Conservation (phyloP, 1,139 yeast species). For the Spathaspora sp. region DNA sequence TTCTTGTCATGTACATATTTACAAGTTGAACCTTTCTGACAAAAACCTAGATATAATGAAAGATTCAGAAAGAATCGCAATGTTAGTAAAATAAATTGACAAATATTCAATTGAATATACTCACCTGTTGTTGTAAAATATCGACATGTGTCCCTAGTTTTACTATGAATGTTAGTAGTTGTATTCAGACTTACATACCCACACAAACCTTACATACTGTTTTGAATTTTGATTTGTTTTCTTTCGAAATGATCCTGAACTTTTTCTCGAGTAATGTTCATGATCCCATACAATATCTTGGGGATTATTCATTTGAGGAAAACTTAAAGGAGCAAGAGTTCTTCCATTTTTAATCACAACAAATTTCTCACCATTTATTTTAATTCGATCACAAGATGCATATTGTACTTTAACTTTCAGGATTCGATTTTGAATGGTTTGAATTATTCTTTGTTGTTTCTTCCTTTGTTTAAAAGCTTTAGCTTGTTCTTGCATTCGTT, state of each 20-base stretch:
- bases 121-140: constrained; percentile 42
- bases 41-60: constrained; percentile 40
- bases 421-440: constrained; percentile 17
- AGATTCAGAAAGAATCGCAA: constrained; percentile 19
- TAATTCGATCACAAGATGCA: constrained; percentile 38
- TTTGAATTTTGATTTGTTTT: constrained; percentile 3
- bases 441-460: constrained; percentile 13
- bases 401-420: constrained; percentile 26
- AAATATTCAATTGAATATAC: constrained; percentile 18
- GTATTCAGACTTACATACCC: background rate
- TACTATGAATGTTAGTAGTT: constrained; percentile 21
- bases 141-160: constrained; percentile 30
- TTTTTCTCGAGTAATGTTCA: constrained; percentile 21
- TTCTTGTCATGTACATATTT: constrained; percentile 52
- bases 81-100: constrained; percentile 16
- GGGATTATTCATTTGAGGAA: constrained; percentile 17
- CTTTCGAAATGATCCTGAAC: constrained; percentile 28
- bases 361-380: constrained; percentile 30
- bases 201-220: constrained; percentile 15
- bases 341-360: constrained; percentile 37
- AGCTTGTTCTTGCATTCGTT: constrained; percentile 10
- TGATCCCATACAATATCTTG: constrained; percentile 30
- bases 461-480: constrained; percentile 16
- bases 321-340: constrained; percentile 28
- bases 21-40: constrained; percentile 55